phyloP scores from a whole-genome alignment of 148 eudicot species.

The Limonium bicolor region DNA sequence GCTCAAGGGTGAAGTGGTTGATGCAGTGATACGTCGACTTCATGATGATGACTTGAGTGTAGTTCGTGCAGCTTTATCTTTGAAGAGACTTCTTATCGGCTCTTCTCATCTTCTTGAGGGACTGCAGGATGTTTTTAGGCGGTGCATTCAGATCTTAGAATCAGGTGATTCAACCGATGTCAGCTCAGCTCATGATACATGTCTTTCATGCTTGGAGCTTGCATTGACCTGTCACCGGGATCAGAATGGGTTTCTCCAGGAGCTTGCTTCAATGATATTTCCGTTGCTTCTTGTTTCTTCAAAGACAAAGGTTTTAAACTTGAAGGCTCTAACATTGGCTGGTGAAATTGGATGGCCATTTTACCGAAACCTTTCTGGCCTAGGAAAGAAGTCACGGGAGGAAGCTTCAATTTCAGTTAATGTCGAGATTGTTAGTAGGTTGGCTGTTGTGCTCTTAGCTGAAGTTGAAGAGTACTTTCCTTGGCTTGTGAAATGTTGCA shows the following conservation, averaged over 20 bases:
- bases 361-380: conserved; percentile 33
- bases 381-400: conserved; percentile 29
- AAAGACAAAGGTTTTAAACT: conserved; percentile 46
- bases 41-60: conserved; percentile 67
- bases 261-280: conserved; percentile 37
- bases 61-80: conserved; percentile 48
- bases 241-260: conserved; percentile 23
- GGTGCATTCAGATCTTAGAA: conserved; percentile 36
- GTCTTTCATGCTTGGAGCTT: conserved; percentile 43
- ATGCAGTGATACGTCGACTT: conserved; percentile 54
- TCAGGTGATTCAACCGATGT: conserved; percentile 29
- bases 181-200: conserved; percentile 30
- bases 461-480: conserved; percentile 27
- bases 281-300: conserved; percentile 54
- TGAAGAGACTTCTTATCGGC: conserved; percentile 36
- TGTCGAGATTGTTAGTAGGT: conserved; percentile 24
- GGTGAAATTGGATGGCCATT: conserved; percentile 58
- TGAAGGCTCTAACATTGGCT: conserved; percentile 47
- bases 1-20: conserved; percentile 28
- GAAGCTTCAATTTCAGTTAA: conserved; percentile 26
- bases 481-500: conserved; percentile 62
- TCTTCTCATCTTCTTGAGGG: conserved; percentile 28
- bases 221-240: conserved; percentile 20
- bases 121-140: conserved; percentile 38
- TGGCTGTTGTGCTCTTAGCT: conserved; percentile 32